Evolutionary conservation across 1,284 basidiomycete genomes (phyloP).

Genomic region (Tranzscheliella williamsii): DNA sequence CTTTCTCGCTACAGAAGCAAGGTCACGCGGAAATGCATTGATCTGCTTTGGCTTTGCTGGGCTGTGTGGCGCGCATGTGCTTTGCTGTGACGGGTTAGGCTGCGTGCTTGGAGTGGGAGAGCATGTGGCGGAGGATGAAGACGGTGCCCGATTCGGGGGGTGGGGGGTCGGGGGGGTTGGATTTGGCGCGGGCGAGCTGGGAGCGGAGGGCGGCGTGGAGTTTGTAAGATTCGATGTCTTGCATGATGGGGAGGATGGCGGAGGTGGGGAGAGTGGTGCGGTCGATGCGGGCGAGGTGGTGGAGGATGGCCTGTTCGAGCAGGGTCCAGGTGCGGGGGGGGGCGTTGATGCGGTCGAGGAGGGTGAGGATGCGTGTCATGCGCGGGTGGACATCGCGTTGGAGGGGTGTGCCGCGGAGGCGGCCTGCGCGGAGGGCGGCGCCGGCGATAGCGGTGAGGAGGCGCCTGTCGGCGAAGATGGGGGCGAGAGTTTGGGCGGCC

Average conservation of each 20-base stretch:
- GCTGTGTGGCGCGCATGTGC: too few species aligned
- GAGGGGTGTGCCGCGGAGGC: constrained; percentile 1
- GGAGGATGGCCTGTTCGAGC: constrained; percentile 7
- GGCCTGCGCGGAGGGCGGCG: constrained; percentile 7
- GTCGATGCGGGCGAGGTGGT: constrained; percentile 10
- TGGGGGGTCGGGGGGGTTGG: too few species aligned
- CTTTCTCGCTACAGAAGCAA: too few species aligned
- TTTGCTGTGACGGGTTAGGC: too few species aligned
- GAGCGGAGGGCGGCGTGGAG: constrained; percentile 2
- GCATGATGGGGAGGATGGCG: constrained; percentile 2
- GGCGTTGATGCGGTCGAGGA: constrained; percentile 3
- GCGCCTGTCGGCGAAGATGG: too few species aligned
- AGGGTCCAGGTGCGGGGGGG: constrained; percentile 12
- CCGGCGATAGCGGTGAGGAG: constrained; percentile 10
- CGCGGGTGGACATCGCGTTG: constrained; percentile 5
- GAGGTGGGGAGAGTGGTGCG: constrained; percentile 4
- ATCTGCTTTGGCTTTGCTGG: too few species aligned
- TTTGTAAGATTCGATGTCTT: constrained; percentile 7
- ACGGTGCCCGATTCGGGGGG: constrained; percentile 20
- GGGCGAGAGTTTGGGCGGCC: too few species aligned
- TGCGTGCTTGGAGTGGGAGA: too few species aligned
- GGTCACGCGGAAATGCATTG: too few species aligned
- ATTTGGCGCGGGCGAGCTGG: too few species aligned
- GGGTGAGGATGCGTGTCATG: constrained; percentile 2
- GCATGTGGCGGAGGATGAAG: constrained; percentile 19